Evolutionary conservation across 257 asterid species (phyloP).

Genomic region (Ocimum tenuiflorum): DNA sequence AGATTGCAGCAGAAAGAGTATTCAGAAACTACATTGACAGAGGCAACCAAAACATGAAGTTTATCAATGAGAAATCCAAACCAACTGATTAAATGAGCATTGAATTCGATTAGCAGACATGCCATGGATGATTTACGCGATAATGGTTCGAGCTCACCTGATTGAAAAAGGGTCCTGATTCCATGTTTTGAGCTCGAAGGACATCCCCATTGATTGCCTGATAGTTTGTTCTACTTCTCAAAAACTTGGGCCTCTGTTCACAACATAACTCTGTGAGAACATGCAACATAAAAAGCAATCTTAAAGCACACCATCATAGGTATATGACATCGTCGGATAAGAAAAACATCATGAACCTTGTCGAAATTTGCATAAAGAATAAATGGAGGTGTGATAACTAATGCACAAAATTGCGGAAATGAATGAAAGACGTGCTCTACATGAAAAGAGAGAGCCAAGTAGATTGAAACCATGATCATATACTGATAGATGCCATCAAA

Average conservation of each 20-base stretch:
- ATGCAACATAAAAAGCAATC: neutral
- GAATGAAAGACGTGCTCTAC: neutral
- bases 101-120: neutral
- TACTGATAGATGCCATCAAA: neutral
- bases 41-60: neutral
- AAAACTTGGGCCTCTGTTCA: constrained; percentile 70
- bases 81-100: neutral
- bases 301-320: constrained; percentile 29
- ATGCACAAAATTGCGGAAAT: neutral
- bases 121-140: too few relatives aligned
- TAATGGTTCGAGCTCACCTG: constrained; percentile 34
- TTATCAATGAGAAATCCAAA: neutral
- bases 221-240: constrained; percentile 53
- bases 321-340: neutral
- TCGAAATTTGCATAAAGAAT: neutral
- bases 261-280: constrained; percentile 15
- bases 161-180: constrained; percentile 70
- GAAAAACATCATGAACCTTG: neutral
- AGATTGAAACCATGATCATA: neutral
- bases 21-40: neutral
- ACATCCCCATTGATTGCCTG: constrained; percentile 73
- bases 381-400: too few relatives aligned
- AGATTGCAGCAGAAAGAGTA: neutral
- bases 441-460: neutral
- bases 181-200: constrained; percentile 86